phyloP scores from a whole-genome alignment of 106 monocot species.

The Acorus calamus region DNA sequence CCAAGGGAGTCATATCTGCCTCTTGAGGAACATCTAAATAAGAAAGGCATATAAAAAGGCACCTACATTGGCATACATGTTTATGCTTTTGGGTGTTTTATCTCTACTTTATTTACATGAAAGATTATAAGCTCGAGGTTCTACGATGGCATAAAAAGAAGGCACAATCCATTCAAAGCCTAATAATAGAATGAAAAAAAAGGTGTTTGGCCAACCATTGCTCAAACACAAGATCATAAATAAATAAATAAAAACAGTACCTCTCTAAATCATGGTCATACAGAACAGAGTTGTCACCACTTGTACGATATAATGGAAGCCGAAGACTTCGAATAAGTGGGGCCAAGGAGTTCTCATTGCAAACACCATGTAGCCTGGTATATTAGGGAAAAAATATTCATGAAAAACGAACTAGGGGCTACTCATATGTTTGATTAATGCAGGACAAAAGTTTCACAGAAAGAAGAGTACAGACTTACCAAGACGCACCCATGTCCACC shows the following conservation, averaged over 20 bases:
- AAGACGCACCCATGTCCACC: constrained; percentile 96
- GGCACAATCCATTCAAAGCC: neutral
- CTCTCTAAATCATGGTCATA: constrained; percentile 98
- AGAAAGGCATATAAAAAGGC: too few species aligned
- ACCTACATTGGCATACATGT: too few species aligned
- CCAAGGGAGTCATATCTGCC: too few species aligned
- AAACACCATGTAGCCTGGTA: constrained; percentile 88
- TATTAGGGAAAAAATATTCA: constrained; percentile 1
- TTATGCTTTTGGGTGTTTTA: too few species aligned
- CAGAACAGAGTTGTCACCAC: constrained; percentile 88
- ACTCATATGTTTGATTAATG: too few species aligned
- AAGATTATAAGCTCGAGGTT: too few species aligned
- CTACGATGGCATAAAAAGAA: neutral
- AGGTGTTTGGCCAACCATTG: neutral
- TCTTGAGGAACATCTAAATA: too few species aligned
- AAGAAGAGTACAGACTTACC: constrained; percentile 24
- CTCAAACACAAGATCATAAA: neutral
- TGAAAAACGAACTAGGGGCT: neutral
- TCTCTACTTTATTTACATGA: too few species aligned
- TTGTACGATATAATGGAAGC: constrained; percentile 82
- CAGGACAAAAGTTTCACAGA: too few species aligned
- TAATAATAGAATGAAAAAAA: neutral
- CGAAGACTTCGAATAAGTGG: constrained; percentile 74
- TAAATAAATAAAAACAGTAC: constrained; percentile 11
- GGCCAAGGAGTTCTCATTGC: constrained; percentile 94